Evolutionary conservation across 2,329 filamentous ascomycete species (phyloP).

Genomic region (Ceratocystis diversiconidia): DNA sequence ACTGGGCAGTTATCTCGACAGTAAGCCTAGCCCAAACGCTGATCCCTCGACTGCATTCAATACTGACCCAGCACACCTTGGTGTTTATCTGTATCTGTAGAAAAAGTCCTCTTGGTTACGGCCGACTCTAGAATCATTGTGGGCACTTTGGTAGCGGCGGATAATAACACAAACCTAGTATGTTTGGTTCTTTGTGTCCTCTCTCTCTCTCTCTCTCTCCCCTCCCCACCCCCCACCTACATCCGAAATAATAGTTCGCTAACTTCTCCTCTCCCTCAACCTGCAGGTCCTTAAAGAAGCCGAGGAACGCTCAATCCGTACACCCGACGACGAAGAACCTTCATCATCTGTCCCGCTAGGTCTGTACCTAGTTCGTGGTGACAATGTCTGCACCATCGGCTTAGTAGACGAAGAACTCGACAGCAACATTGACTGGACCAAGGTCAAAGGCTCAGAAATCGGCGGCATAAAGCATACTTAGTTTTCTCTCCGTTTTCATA

Average conservation of each 20-base stretch:
- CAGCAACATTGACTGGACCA: conserved; percentile 77
- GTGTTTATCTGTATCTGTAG: conserved; percentile 31
- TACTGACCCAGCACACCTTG: neutral
- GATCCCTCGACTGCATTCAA: neutral
- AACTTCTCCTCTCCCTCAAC: neutral
- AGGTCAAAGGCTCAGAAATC: conserved; percentile 74
- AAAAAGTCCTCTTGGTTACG: conserved; percentile 83
- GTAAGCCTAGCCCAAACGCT: conserved; percentile 22
- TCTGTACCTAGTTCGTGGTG: conserved; percentile 80
- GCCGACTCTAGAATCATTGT: conserved; percentile 78
- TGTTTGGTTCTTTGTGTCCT: conserved; percentile 18
- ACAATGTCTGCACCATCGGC: conserved; percentile 85
- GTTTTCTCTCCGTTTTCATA: neutral
- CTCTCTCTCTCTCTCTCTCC: too few species aligned
- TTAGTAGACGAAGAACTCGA: conserved; percentile 83
- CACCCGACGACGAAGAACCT: conserved; percentile 66
- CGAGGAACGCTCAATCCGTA: conserved; percentile 79
- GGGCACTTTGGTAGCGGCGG: conserved; percentile 71
- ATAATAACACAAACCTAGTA: conserved; percentile 82
- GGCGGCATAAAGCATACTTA: conserved; percentile 63
- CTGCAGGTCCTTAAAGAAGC: conserved; percentile 62
- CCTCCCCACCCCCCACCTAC: neutral
- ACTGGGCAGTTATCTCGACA: conserved; percentile 33
- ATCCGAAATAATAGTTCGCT: conserved; percentile 22
- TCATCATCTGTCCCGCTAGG: conserved; percentile 72